These are phyloP conservation scores for Capsicum rhomboideum DNA, from an alignment of 257 asterid species.

Conservation along the genomic window DNA sequence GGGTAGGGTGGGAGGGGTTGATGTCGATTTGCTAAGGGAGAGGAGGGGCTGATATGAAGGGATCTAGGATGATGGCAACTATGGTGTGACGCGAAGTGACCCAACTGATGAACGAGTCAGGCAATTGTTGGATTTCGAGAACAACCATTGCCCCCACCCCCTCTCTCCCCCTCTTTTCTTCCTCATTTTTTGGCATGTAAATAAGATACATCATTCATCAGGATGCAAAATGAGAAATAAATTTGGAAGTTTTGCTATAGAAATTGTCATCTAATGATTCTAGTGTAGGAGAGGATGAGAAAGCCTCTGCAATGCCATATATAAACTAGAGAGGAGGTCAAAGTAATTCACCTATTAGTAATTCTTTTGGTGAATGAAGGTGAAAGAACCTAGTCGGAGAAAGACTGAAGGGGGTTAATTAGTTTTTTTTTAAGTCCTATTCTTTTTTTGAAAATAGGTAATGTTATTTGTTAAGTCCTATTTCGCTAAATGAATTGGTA, in stretches of 20 bases:
- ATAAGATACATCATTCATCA: neutral
- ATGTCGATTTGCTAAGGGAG: neutral
- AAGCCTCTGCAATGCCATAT: neutral
- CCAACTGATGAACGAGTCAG: neutral
- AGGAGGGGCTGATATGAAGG: neutral
- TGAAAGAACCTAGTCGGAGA: too few species aligned
- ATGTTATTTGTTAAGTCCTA: too few species aligned
- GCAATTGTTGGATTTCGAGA: neutral
- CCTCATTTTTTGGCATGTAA: neutral
- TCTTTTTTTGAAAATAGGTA: too few species aligned
- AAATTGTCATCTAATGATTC: neutral
- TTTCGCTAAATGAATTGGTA: too few species aligned
- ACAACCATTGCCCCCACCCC: neutral
- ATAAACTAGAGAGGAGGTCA: neutral
- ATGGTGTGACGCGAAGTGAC: neutral
- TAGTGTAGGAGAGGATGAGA: neutral
- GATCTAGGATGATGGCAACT: neutral
- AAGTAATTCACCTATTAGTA: too few species aligned
- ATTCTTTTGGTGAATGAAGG: too few species aligned
- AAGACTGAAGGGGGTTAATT: too few species aligned
- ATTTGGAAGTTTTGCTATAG: neutral
- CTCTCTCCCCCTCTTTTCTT: neutral
- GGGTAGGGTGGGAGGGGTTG: neutral
- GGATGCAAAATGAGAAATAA: neutral
- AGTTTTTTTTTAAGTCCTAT: too few species aligned